These are phyloP conservation scores for bread wheat (Triticum aestivum) DNA, from an alignment of 176 grass and related monocot species.

Conservation along the genomic window IWGSC_CS_RefSeq_v2.1 NC_057808.1:428579905-428580404, in stretches of 20 bases:
- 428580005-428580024: background rate
- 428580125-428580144: conserved; percentile 8
- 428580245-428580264: conserved; percentile 3
- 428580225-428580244: conserved; percentile 19
- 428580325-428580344: background rate
- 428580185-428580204: conserved; percentile 19
- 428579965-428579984: background rate
- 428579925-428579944: conserved; percentile 12
- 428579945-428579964: background rate
- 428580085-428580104: conserved; percentile 20
- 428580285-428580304: background rate
- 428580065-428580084: background rate
- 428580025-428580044: conserved; percentile 15
- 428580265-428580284: background rate
- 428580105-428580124: conserved; percentile 23
- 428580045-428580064: conserved; percentile 12
- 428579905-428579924: background rate
- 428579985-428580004: conserved; percentile 10
- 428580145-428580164: conserved; percentile 37
- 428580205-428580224: conserved; percentile 30
- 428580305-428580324: background rate
- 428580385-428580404: background rate
- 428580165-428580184: conserved; percentile 26
- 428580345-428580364: background rate
- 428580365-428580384: background rate